Percentiles rank a stretch among this genome's conserved stretches.
Evolutionary conservation across 2,329 filamentous ascomycete species (phyloP).

Genomic region (Claviceps arundinis): DNA sequence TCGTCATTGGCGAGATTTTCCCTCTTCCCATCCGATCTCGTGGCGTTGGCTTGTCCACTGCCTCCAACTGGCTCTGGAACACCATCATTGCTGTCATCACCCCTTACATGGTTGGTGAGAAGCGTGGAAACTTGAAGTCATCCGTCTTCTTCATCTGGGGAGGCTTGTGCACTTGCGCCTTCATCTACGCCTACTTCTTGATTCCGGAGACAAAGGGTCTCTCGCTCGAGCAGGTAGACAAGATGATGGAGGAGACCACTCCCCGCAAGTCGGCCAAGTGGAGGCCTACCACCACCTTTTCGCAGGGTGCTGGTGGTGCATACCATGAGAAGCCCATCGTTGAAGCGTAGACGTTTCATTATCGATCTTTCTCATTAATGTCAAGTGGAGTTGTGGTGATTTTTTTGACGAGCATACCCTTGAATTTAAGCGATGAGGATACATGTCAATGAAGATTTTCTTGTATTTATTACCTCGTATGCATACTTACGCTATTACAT

Average conservation of each 20-base stretch:
- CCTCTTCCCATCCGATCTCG: conserved; percentile 78
- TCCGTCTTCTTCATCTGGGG: conserved; percentile 70
- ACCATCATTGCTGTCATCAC: conserved; percentile 58
- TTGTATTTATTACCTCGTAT: not conserved
- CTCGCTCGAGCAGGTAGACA: conserved; percentile 67
- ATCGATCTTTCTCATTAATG: not conserved
- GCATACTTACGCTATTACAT: not conserved
- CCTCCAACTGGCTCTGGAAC: conserved; percentile 89
- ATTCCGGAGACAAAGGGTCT: conserved; percentile 65
- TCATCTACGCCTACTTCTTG: conserved; percentile 59
- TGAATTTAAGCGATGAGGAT: not conserved
- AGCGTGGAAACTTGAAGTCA: conserved; percentile 51
- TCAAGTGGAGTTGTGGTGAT: not conserved
- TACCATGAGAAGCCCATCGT: conserved; percentile 18
- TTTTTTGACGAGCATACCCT: not conserved
- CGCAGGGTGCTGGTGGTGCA: conserved; percentile 25
- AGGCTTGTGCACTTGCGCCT: conserved; percentile 44
- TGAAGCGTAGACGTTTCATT: not conserved
- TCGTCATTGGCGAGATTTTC: conserved; percentile 82
- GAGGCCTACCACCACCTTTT: conserved; percentile 59
- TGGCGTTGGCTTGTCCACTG: conserved; percentile 75
- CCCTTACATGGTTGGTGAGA: conserved; percentile 53
- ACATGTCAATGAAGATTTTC: not conserved
- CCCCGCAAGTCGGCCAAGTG: conserved; percentile 66
- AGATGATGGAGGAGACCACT: conserved; percentile 79